Percentiles rank a stretch among this genome's conserved stretches.
These are phyloP conservation scores for Fusarium pseudoanthophilum DNA, from an alignment of 2,329 filamentous ascomycete genomes.

Conservation along the genomic window DNA sequence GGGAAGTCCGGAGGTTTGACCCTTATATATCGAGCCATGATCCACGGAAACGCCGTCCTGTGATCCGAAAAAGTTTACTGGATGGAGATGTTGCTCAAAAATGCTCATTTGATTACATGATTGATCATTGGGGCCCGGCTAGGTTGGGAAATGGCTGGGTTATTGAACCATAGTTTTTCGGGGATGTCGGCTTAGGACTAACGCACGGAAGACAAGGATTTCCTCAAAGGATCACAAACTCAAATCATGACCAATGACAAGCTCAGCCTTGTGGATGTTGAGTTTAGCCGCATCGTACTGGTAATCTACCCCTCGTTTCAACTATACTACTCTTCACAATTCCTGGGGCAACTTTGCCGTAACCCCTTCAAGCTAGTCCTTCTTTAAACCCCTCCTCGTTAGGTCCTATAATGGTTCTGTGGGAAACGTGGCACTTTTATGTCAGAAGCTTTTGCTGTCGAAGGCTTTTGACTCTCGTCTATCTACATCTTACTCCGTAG, in stretches of 20 bases:
- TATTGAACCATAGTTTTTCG: neutral
- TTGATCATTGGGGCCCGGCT: neutral
- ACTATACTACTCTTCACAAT: neutral
- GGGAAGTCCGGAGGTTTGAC: slow-evolving; percentile 19
- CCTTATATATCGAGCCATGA: slow-evolving; percentile 4
- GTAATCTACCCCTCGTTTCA: neutral
- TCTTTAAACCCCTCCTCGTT: rapidly evolving
- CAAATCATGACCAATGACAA: neutral
- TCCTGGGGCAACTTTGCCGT: neutral
- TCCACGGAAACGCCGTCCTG: slow-evolving; percentile 9
- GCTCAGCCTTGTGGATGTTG: neutral
- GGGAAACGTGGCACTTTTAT: neutral
- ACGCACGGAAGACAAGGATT: neutral
- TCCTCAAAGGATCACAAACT: neutral
- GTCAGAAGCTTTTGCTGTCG: neutral
- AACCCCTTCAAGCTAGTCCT: neutral
- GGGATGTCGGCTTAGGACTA: neutral
- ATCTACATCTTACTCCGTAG: too few relatives aligned
- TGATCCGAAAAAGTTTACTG: neutral
- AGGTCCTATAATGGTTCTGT: neutral
- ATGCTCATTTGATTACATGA: neutral
- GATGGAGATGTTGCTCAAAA: neutral
- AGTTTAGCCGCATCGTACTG: neutral
- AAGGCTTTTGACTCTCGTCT: neutral
- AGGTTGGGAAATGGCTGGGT: neutral